phyloP scores from a whole-genome alignment of 352 stramenopile species.

The Pythium aquatile region DNA sequence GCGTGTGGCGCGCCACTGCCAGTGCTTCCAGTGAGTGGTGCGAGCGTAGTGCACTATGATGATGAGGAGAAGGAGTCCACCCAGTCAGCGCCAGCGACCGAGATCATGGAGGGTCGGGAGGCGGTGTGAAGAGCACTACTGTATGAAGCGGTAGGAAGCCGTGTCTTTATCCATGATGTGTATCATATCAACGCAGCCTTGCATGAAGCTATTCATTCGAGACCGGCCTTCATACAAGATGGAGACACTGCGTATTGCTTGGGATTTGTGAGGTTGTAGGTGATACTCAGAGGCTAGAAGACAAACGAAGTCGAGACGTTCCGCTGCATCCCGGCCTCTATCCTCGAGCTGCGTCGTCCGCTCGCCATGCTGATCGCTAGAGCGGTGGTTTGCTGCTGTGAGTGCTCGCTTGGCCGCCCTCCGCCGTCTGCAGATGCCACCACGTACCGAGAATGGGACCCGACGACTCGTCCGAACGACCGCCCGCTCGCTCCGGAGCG shows the following conservation, averaged over 20 bases:
- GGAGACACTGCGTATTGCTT: too few species aligned
- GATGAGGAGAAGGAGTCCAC: background rate
- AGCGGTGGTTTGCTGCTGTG: constrained; percentile 1
- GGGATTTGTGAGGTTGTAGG: background rate
- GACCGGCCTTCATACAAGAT: background rate
- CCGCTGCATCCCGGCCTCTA: constrained; percentile 13
- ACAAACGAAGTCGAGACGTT: constrained; percentile 20
- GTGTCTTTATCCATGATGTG: background rate
- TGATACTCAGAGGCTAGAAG: constrained; percentile 4
- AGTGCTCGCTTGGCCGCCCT: background rate
- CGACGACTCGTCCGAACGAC: constrained; percentile 8
- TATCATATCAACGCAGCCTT: constrained; percentile 1
- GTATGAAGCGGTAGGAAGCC: too few species aligned
- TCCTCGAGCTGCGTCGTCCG: constrained; percentile 6
- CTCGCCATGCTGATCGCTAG: background rate
- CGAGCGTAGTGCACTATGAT: background rate
- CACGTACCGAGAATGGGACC: constrained; percentile 11
- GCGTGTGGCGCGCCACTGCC: constrained; percentile 20
- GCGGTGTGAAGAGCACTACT: background rate
- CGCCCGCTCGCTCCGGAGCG: background rate
- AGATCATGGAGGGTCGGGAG: constrained; percentile 18
- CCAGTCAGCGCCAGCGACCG: constrained; percentile 12
- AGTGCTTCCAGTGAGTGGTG: background rate
- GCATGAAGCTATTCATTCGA: background rate
- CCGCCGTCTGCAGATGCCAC: background rate